phyloP scores from a whole-genome alignment of 2,329 filamentous ascomycete genomes.

The Beauveria rudraprayagi region DNA sequence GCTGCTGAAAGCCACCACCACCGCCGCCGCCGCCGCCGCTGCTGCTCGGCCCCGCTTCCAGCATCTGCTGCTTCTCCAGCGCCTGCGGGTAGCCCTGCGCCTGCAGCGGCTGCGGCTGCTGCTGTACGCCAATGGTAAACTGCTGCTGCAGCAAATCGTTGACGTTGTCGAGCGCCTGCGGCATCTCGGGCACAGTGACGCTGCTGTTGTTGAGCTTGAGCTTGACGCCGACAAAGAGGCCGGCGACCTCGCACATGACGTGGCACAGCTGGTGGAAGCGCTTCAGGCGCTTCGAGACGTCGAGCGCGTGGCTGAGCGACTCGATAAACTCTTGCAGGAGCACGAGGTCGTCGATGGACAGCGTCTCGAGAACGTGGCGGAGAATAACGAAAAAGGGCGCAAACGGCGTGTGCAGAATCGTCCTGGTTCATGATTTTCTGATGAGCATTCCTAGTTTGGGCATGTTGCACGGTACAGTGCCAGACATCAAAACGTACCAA shows the following conservation, averaged over 20 bases:
- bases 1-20: background rate
- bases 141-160: conserved; percentile 31
- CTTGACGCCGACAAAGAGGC: conserved; percentile 52
- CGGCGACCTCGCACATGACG: conserved; percentile 53
- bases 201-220: conserved; percentile 10
- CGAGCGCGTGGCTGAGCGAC: conserved; percentile 43
- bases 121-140: background rate
- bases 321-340: conserved; percentile 48
- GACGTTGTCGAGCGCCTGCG: conserved; percentile 36
- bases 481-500: conserved; percentile 30
- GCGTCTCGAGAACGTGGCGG: conserved; percentile 48
- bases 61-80: background rate
- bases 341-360: conserved; percentile 42
- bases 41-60: background rate
- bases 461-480: no score
- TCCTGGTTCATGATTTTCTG: conserved; percentile 28
- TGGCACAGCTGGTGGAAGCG: conserved; percentile 54
- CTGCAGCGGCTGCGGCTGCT: background rate
- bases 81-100: background rate
- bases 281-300: conserved; percentile 48
- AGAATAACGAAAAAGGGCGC: conserved; percentile 53
- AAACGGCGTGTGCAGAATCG: conserved; percentile 47
- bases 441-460: background rate
- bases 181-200: conserved; percentile 24
- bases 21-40: background rate